Conservation (phyloP, 768 basidiomycete genomes). For the Suillus decipiens region DNA sequence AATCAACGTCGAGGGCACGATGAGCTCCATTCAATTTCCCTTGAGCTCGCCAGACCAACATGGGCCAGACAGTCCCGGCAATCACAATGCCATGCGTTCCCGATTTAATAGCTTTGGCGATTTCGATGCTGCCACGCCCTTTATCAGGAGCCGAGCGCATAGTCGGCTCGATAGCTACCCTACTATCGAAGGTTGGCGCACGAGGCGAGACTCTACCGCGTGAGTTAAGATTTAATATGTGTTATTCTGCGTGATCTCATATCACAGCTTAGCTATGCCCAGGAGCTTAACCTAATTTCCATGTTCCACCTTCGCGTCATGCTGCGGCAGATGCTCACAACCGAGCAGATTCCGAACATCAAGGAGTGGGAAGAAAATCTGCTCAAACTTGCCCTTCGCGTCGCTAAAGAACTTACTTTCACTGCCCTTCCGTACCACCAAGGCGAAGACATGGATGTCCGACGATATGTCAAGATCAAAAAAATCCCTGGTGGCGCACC, state of each 20-base stretch:
- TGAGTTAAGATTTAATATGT: conserved; percentile 41
- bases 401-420: conserved; percentile 84
- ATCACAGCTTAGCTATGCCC: conserved; percentile 59
- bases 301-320: conserved; percentile 90
- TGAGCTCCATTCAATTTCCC: conserved; percentile 81
- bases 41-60: conserved; percentile 72
- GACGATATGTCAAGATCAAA: conserved; percentile 97
- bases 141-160: conserved; percentile 82
- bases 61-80: conserved; percentile 56
- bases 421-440: conserved; percentile 68
- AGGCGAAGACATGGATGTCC: conserved; percentile 93
- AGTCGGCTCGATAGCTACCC: conserved; percentile 66
- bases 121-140: conserved; percentile 71
- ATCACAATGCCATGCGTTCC: conserved; percentile 51
- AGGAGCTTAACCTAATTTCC: conserved; percentile 82
- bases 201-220: conserved; percentile 87
- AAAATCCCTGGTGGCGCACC: conserved; percentile 95
- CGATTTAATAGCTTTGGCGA: conserved; percentile 76
- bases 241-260: conserved; percentile 7
- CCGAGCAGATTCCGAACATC: conserved; percentile 79
- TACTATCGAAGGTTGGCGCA: conserved; percentile 78
- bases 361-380: conserved; percentile 89
- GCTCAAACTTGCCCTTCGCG: conserved; percentile 77
- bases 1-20: conserved; percentile 48
- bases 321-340: conserved; percentile 86